Conservation (phyloP, 441 rosid genomes). For the Euphorbia schlechtendalii region DNA sequence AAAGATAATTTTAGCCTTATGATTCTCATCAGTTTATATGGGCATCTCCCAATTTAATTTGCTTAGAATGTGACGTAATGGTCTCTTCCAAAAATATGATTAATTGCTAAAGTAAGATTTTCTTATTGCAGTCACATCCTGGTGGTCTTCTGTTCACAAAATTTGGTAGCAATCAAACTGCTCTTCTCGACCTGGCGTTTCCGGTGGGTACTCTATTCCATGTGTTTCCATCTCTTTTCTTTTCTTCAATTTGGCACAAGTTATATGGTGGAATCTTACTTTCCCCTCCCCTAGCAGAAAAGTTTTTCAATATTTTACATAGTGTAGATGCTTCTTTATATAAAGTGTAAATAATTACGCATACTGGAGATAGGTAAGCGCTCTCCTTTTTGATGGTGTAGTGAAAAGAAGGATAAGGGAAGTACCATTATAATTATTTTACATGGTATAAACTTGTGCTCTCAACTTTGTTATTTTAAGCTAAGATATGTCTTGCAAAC, state of each 20-base stretch:
- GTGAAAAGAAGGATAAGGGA: not conserved
- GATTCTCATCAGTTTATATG: not conserved
- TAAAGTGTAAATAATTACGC: not conserved
- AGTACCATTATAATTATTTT: not conserved
- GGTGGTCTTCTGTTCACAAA: slow-evolving; percentile 79
- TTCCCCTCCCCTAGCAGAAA: not conserved
- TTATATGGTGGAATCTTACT: not conserved
- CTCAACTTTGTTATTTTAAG: no score
- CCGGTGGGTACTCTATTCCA: slow-evolving; percentile 41
- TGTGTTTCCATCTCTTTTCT: not conserved
- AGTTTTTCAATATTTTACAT: not conserved
- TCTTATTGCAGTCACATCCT: slow-evolving; percentile 68
- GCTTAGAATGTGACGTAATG: no score
- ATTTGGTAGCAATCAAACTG: slow-evolving; percentile 77
- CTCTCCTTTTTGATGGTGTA: not conserved
- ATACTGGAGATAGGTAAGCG: not conserved
- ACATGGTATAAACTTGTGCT: not conserved
- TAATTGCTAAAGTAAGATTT: slow-evolving; percentile 8
- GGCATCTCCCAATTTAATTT: not conserved
- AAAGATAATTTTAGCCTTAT: no score
- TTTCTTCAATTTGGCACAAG: not conserved
- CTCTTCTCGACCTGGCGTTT: slow-evolving; percentile 81
- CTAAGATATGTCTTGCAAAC: no score
- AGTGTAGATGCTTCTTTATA: not conserved
- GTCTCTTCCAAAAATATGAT: not conserved